Conservation (phyloP, 2,329 filamentous ascomycete genomes). For the Ophiostoma angusticollis region DNA sequence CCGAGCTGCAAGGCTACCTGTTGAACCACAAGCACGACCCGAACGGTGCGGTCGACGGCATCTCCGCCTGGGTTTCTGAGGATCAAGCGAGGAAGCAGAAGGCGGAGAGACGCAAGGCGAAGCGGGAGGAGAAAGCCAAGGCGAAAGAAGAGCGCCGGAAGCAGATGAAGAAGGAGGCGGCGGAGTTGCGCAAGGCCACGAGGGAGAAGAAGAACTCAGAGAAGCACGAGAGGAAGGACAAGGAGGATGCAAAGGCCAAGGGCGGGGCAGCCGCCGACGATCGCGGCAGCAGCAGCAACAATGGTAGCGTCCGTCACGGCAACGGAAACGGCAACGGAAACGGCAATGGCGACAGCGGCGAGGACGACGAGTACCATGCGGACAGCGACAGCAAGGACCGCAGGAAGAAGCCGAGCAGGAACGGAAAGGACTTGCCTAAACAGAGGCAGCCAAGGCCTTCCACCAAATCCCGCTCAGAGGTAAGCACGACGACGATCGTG, state of each 20-base stretch:
- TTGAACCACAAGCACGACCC: slow-evolving; percentile 43
- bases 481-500: too few relatives aligned
- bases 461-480: neutral
- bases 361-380: neutral
- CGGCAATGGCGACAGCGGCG: neutral
- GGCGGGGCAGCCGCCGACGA: neutral
- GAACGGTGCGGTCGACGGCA: slow-evolving; percentile 31
- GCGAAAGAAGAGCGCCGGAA: slow-evolving; percentile 17
- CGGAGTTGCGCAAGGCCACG: slow-evolving; percentile 10
- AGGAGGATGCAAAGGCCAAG: slow-evolving; percentile 3
- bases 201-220: slow-evolving; percentile 12
- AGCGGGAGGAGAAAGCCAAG: too few relatives aligned
- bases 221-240: slow-evolving; percentile 12
- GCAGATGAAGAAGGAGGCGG: slow-evolving; percentile 15
- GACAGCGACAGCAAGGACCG: slow-evolving; percentile 7
- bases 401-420: neutral
- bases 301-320: neutral
- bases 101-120: slow-evolving; percentile 25
- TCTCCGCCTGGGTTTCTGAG: slow-evolving; percentile 36
- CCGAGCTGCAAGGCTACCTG: slow-evolving; percentile 47
- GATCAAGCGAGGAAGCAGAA: slow-evolving; percentile 35
- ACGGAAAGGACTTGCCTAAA: neutral
- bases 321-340: neutral
- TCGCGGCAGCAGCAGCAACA: too few relatives aligned
- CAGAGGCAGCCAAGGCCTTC: neutral